Evolutionary conservation across 202 grass and related monocot genomes (phyloP).

Genomic region (Elaeis oleifera): DNA sequence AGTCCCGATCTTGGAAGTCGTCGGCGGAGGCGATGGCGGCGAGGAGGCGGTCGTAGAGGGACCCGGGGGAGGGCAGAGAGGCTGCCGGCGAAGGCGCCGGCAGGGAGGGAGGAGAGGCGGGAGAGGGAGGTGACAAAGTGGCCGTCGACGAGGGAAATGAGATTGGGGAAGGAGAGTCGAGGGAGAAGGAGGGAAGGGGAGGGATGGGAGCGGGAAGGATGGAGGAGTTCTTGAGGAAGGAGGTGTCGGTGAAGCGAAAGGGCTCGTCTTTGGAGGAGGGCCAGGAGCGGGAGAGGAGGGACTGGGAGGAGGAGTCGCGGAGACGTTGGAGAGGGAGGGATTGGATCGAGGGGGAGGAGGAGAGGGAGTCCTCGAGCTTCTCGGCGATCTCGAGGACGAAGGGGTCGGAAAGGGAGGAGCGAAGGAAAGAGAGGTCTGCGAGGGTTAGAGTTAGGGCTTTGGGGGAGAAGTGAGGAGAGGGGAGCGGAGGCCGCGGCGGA

Average conservation of each 20-base stretch:
- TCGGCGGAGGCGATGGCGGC: constrained; percentile 35
- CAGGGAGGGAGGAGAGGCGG: constrained; percentile 25
- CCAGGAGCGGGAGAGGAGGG: constrained; percentile 70
- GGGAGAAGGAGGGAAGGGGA: constrained; percentile 7
- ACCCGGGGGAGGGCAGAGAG: constrained; percentile 36
- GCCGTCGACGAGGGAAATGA: constrained; percentile 19
- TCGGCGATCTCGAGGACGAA: constrained; percentile 89
- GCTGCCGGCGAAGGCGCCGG: constrained; percentile 37
- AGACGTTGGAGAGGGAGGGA: constrained; percentile 36
- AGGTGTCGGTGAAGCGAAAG: constrained; percentile 90
- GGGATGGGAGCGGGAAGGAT: constrained; percentile 34
- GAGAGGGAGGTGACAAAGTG: constrained; percentile 25
- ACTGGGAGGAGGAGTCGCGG: constrained; percentile 53
- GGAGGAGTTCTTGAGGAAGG: constrained; percentile 65
- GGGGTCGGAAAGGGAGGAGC: constrained; percentile 57
- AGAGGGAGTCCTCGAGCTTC: constrained; percentile 80
- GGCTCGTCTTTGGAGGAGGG: constrained; percentile 72
- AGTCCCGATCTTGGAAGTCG: constrained; percentile 49
- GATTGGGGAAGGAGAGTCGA: constrained; percentile 31
- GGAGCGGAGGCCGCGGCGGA: background rate
- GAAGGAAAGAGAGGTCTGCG: background rate
- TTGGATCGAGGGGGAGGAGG: constrained; percentile 21
- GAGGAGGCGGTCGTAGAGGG: constrained; percentile 32
- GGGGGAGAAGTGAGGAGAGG: background rate
- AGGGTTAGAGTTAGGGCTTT: background rate